phyloP scores from a whole-genome alignment of 805 yeast species.

The Yamadazyma akitaensis region DNA sequence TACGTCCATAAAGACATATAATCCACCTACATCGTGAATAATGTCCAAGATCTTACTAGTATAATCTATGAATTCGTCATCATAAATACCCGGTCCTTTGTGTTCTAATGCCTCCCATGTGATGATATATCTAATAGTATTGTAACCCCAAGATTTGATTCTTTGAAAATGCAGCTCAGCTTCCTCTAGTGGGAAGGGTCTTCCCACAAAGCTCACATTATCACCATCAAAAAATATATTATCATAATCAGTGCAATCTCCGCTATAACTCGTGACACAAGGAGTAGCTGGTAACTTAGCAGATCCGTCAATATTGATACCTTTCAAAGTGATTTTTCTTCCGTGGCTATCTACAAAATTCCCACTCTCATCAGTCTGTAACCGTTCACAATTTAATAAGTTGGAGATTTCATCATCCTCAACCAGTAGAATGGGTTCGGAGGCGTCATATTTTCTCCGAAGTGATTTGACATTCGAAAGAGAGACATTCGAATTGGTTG shows the following conservation, averaged over 20 bases:
- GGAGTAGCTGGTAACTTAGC: constrained; percentile 70
- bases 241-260: constrained; percentile 31
- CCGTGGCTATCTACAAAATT: constrained; percentile 56
- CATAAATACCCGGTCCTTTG: constrained; percentile 79
- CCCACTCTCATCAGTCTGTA: constrained; percentile 40
- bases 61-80: constrained; percentile 69
- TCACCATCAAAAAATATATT: constrained; percentile 67
- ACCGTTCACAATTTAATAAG: constrained; percentile 20
- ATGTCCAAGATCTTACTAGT: constrained; percentile 59
- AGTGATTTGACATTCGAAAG: constrained; percentile 27
- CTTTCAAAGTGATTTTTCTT: constrained; percentile 62
- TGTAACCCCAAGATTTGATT: constrained; percentile 78
- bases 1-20: constrained; percentile 79
- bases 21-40: constrained; percentile 61
- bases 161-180: constrained; percentile 66
- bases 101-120: constrained; percentile 96
- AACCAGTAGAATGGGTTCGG: constrained; percentile 14
- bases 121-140: constrained; percentile 68
- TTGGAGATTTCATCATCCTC: constrained; percentile 1
- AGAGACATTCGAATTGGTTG: constrained; percentile 22
- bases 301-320: constrained; percentile 77
- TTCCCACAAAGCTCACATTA: constrained; percentile 72
- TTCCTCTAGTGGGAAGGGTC: constrained; percentile 75
- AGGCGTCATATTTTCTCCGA: constrained; percentile 20
- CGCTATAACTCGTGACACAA: constrained; percentile 37